A percentile compares a stretch with the other conserved stretches of the same genome.
Evolutionary conservation across 139 green algal species (phyloP).

Genomic region (Limnomonas spitsbergensis): DNA sequence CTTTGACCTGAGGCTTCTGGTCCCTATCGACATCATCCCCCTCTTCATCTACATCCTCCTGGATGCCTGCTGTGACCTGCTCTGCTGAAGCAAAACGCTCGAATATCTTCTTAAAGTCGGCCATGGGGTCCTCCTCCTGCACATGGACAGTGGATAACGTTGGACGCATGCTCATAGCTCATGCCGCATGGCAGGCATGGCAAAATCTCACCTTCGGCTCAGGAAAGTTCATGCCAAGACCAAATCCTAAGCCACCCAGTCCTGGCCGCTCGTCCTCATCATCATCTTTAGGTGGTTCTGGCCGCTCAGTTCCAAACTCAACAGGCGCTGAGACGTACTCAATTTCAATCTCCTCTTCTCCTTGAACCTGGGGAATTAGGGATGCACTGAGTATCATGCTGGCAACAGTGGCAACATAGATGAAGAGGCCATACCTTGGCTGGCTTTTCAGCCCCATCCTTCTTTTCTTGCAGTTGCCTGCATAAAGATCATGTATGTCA

Average conservation of each 20-base stretch:
- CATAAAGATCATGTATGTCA: neutral
- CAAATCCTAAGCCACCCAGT: slow-evolving; percentile 30
- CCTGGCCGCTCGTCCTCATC: slow-evolving; percentile 28
- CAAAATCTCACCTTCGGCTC: too few species aligned
- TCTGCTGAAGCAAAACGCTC: slow-evolving; percentile 66
- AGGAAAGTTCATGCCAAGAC: neutral
- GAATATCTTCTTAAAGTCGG: slow-evolving; percentile 69
- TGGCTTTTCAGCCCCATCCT: neutral
- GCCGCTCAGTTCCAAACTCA: slow-evolving; percentile 27
- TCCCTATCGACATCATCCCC: slow-evolving; percentile 40
- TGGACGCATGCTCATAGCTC: too few species aligned
- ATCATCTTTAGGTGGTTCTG: slow-evolving; percentile 5
- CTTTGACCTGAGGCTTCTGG: slow-evolving; percentile 26
- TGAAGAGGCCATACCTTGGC: neutral
- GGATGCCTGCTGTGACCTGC: slow-evolving; percentile 43
- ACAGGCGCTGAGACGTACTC: slow-evolving; percentile 53
- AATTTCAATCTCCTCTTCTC: slow-evolving; percentile 47
- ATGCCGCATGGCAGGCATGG: too few species aligned
- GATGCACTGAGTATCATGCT: neutral
- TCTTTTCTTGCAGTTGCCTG: slow-evolving; percentile 27
- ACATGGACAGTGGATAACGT: too few species aligned
- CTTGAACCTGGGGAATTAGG: slow-evolving; percentile 19
- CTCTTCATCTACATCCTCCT: slow-evolving; percentile 46
- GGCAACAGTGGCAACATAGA: neutral
- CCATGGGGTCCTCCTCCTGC: slow-evolving; percentile 19